A percentile compares a stretch with the other conserved stretches of the same genome.
Conservation (phyloP, 495 filamentous ascomycete species). For the Pyronema omphalodes region DNA sequence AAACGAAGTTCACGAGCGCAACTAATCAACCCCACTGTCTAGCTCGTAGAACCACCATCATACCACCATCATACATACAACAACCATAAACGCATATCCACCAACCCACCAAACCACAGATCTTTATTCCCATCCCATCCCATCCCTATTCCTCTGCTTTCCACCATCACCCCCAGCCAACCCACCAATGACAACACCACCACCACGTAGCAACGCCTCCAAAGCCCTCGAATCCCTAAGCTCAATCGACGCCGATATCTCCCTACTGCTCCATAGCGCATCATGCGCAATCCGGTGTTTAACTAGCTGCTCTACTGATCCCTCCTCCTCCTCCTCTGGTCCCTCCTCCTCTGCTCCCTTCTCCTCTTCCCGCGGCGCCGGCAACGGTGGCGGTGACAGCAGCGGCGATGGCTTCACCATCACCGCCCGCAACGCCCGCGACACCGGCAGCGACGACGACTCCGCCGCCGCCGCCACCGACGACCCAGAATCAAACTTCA, state of each 20-base stretch:
- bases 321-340: no score
- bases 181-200: background rate
- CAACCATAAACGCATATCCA: no score
- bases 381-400: background rate
- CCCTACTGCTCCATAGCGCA: conserved; percentile 15
- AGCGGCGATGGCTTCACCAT: background rate
- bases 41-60: no score
- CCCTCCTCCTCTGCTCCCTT: conserved; percentile 5
- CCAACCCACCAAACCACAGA: no score
- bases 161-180: background rate
- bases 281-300: conserved; percentile 16
- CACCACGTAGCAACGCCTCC: background rate
- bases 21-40: no score
- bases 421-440: no score
- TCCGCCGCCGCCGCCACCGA: conserved; percentile 28
- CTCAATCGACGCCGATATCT: conserved; percentile 12
- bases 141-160: background rate
- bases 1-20: no score
- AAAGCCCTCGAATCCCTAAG: background rate
- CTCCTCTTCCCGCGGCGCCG: no score
- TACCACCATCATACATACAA: no score
- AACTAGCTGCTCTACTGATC: conserved; percentile 10
- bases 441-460: background rate
- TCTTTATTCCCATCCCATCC: background rate
- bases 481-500: conserved; percentile 32